A percentile compares a stretch with the other conserved stretches of the same genome.
Conservation (phyloP, 371 early-diverging fungal genomes). For the Gilbertella persicaria region DNA sequence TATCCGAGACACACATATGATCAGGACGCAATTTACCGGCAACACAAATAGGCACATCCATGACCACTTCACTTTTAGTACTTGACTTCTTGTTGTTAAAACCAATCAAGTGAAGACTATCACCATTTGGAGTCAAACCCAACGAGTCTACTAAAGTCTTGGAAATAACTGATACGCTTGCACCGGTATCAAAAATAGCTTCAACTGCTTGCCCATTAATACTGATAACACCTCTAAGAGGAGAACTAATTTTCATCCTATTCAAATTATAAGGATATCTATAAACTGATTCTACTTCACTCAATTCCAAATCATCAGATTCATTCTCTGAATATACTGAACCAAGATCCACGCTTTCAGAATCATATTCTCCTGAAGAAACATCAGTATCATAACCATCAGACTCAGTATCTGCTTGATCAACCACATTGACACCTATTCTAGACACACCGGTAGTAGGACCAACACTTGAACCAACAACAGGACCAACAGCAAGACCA, state of each 20-base stretch:
- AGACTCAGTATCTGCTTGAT: too few species aligned
- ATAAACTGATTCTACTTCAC: slow-evolving; percentile 5
- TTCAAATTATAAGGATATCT: slow-evolving; percentile 14
- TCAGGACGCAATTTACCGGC: slow-evolving; percentile 10
- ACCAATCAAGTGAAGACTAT: slow-evolving; percentile 6
- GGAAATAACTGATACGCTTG: slow-evolving; percentile 12
- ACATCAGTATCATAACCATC: too few species aligned
- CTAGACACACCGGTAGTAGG: background rate
- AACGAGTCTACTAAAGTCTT: background rate
- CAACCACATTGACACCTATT: too few species aligned
- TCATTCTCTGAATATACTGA: background rate
- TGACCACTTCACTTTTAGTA: background rate
- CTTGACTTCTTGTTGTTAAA: background rate
- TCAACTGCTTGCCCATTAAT: slow-evolving; percentile 13
- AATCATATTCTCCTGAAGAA: background rate
- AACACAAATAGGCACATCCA: slow-evolving; percentile 9
- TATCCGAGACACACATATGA: slow-evolving; percentile 8
- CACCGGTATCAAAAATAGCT: slow-evolving; percentile 21
- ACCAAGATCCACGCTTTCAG: background rate
- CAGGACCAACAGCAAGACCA: too few species aligned
- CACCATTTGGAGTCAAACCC: slow-evolving; percentile 13
- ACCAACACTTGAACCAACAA: background rate
- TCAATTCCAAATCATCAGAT: slow-evolving; percentile 4
- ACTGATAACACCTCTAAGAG: slow-evolving; percentile 2
- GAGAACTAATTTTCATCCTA: slow-evolving; percentile 9